phyloP scores from a whole-genome alignment of 1,284 basidiomycete species.

The Golubevia pallescens region DNA sequence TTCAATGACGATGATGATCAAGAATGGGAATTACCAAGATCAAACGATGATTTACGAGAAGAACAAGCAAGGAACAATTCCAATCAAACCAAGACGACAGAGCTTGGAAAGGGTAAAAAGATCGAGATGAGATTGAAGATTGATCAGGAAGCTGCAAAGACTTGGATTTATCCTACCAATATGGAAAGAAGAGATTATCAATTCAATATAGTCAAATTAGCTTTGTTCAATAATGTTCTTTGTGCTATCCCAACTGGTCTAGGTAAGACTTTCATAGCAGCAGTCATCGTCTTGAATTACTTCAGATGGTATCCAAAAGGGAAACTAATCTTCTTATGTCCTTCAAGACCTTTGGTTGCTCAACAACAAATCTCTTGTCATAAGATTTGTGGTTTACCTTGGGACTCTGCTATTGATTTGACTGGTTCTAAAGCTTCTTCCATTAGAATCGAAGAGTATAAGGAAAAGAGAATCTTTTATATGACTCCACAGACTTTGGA shows the following conservation, averaged over 20 bases:
- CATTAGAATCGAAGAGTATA: conserved; percentile 19
- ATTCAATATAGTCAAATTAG: conserved; percentile 60
- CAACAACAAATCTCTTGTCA: conserved; percentile 63
- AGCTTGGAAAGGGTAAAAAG: too few relatives aligned
- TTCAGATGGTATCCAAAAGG: neutral
- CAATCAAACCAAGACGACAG: too few relatives aligned
- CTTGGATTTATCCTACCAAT: conserved; percentile 70
- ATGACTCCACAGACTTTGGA: conserved; percentile 64
- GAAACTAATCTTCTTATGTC: conserved; percentile 53
- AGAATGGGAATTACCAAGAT: too few relatives aligned
- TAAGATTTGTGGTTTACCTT: conserved; percentile 58
- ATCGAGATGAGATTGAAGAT: conserved; percentile 78
- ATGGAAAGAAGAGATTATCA: conserved; percentile 58
- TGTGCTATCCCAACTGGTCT: conserved; percentile 61
- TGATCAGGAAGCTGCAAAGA: conserved; percentile 78
- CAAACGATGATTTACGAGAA: too few relatives aligned
- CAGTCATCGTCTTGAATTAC: conserved; percentile 62
- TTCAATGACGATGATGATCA: too few relatives aligned
- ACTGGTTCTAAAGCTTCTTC: conserved; percentile 24
- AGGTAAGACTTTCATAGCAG: conserved; percentile 64
- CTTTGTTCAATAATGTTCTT: conserved; percentile 60
- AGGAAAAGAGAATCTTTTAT: conserved; percentile 61
- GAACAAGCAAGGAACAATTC: too few relatives aligned
- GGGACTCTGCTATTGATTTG: conserved; percentile 58
- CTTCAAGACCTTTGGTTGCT: conserved; percentile 53